Percentiles rank a stretch among this genome's conserved stretches.
Evolutionary conservation across 371 early-diverging fungal genomes (phyloP).

Genomic region (Choanephora cucurbitarum): DNA sequence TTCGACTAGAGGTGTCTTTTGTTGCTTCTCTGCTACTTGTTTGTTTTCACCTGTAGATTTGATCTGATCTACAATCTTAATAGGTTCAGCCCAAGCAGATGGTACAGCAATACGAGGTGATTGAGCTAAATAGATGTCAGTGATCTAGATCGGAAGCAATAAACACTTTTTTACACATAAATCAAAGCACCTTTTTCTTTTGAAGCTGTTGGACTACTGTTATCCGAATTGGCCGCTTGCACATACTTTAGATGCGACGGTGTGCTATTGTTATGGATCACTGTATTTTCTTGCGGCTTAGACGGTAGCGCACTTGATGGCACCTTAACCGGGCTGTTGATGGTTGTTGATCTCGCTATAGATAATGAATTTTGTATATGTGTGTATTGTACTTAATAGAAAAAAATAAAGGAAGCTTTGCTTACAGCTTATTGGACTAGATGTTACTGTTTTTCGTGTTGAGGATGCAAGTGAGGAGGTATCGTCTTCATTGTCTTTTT

Average conservation of each 20-base stretch:
- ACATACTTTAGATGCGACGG: slow-evolving; percentile 31
- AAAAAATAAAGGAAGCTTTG: background rate
- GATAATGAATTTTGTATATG: background rate
- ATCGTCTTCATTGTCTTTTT: slow-evolving; percentile 10
- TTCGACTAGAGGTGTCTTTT: slow-evolving; percentile 14
- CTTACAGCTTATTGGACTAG: slow-evolving; percentile 19
- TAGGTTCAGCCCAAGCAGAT: slow-evolving; percentile 31
- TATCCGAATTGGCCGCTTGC: slow-evolving; percentile 25
- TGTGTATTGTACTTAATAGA: background rate
- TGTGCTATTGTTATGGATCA: slow-evolving; percentile 1
- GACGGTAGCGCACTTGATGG: slow-evolving; percentile 11
- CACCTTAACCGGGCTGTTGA: slow-evolving; percentile 19
- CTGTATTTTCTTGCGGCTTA: slow-evolving; percentile 8
- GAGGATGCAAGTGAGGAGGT: slow-evolving; percentile 4
- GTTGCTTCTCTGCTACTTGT: slow-evolving; percentile 41
- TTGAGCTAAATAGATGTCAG: slow-evolving; percentile 11
- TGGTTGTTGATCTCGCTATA: slow-evolving; percentile 14
- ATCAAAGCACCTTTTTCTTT: slow-evolving; percentile 19
- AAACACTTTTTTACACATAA: background rate
- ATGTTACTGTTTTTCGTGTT: slow-evolving; percentile 7
- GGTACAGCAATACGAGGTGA: slow-evolving; percentile 16
- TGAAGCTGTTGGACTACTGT: slow-evolving; percentile 17
- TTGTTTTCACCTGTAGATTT: slow-evolving; percentile 14
- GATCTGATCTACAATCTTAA: slow-evolving; percentile 25
- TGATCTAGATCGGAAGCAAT: background rate